A percentile compares a stretch with the other conserved stretches of the same genome.
phyloP scores from a whole-genome alignment of 2,329 filamentous ascomycete genomes.

The Fusarium incarnatum region DNA sequence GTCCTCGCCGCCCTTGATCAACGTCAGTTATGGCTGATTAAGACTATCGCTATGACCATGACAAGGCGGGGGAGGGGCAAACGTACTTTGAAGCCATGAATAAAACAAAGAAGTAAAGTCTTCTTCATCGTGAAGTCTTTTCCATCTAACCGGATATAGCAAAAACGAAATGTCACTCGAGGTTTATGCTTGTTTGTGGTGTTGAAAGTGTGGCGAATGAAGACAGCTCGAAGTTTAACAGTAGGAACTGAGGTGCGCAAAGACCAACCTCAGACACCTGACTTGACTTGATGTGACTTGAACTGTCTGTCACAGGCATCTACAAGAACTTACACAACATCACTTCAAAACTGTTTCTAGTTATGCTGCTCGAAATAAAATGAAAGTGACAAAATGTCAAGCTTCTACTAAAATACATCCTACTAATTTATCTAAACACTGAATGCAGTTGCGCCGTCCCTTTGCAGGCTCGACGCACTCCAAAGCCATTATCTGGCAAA shows the following conservation, averaged over 20 bases:
- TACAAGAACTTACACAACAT: background rate
- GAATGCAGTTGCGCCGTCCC: conserved; percentile 36
- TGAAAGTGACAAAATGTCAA: conserved; percentile 42
- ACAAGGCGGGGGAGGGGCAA: conserved; percentile 15
- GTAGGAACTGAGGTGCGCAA: conserved; percentile 5
- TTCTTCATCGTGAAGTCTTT: conserved; percentile 65
- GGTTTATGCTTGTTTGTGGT: conserved; percentile 3
- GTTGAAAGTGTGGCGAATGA: conserved; percentile 22
- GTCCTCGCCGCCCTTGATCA: conserved; percentile 75
- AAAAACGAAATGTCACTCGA: background rate
- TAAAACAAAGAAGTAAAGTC: conserved; percentile 83
- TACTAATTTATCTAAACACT: conserved; percentile 50
- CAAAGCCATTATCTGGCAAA: conserved; percentile 20
- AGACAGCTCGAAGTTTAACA: conserved; percentile 7
- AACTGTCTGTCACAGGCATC: background rate
- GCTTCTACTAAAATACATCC: conserved; percentile 59
- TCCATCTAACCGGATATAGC: conserved; percentile 10
- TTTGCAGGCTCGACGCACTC: conserved; percentile 36
- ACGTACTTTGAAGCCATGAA: conserved; percentile 85
- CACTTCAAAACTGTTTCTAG: background rate
- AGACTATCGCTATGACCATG: background rate
- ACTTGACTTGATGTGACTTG: conserved; percentile 11
- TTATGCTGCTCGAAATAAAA: background rate
- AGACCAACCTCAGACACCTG: conserved; percentile 18
- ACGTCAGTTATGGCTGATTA: conserved; percentile 15